Evolutionary conservation across 2,329 filamentous ascomycete species (phyloP).

Genomic region (Fusarium sp.): DNA sequence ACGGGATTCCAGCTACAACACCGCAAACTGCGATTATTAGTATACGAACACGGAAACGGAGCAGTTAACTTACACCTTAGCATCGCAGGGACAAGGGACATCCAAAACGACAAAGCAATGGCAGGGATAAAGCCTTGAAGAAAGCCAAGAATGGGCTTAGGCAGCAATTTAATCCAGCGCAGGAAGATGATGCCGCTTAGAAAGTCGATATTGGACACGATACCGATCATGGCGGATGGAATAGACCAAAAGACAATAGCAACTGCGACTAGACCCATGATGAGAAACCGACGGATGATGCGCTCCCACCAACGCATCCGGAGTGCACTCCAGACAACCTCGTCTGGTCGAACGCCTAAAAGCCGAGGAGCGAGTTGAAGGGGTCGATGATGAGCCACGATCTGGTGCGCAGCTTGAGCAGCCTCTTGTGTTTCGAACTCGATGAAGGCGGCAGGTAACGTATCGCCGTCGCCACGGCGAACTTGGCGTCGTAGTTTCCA

Average conservation of each 20-base stretch:
- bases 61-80: conserved; percentile 66
- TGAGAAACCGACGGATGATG: conserved; percentile 76
- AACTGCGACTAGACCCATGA: conserved; percentile 77
- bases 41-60: neutral
- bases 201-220: conserved; percentile 85
- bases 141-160: conserved; percentile 78
- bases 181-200: conserved; percentile 76
- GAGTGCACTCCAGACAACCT: conserved; percentile 90
- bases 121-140: conserved; percentile 87
- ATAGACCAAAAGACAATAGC: conserved; percentile 89
- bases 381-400: conserved; percentile 86
- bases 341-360: conserved; percentile 82
- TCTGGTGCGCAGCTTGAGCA: conserved; percentile 88
- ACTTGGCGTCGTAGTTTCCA: conserved; percentile 79
- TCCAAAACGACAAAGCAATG: conserved; percentile 82
- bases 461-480: conserved; percentile 75
- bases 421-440: conserved; percentile 87
- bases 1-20: conserved; percentile 82
- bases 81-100: conserved; percentile 86
- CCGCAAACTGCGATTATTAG: conserved; percentile 70
- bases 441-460: conserved; percentile 85
- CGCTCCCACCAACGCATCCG: conserved; percentile 88
- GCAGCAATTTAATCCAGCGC: conserved; percentile 78
- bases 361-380: conserved; percentile 88
- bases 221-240: conserved; percentile 81